phyloP scores from a whole-genome alignment of 2,329 filamentous ascomycete species.

The Plenodomus tracheiphilus region DNA sequence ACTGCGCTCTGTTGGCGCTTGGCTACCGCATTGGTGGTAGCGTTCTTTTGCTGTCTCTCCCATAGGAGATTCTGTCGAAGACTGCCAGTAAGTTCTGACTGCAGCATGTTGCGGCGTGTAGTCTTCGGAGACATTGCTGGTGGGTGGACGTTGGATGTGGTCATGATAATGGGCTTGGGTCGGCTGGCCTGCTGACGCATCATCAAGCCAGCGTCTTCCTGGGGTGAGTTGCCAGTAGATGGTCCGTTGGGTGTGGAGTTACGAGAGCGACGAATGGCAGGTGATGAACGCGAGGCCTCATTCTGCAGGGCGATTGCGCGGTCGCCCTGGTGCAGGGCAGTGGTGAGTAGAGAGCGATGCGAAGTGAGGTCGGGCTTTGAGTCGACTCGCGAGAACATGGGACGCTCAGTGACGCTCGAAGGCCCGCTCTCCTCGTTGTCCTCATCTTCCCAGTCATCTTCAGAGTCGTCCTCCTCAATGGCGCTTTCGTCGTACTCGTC shows the following conservation, averaged over 20 bases:
- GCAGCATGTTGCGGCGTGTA: slow-evolving; percentile 92
- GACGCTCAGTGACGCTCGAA: slow-evolving; percentile 78
- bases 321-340: slow-evolving; percentile 81
- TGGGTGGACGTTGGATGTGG: slow-evolving; percentile 69
- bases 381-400: slow-evolving; percentile 87
- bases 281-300: slow-evolving; percentile 61
- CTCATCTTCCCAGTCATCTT: slow-evolving; percentile 61
- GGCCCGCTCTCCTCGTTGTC: slow-evolving; percentile 77
- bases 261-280: slow-evolving; percentile 61
- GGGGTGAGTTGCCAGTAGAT: slow-evolving; percentile 63
- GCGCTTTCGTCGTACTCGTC: slow-evolving; percentile 62
- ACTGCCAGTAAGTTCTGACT: slow-evolving; percentile 90
- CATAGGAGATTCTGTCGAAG: slow-evolving; percentile 88
- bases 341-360: slow-evolving; percentile 83
- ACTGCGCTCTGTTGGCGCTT: slow-evolving; percentile 78
- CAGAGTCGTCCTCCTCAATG: slow-evolving; percentile 64
- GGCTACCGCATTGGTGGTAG: slow-evolving; percentile 82
- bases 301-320: slow-evolving; percentile 71
- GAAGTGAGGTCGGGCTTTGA: slow-evolving; percentile 84
- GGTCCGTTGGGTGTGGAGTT: slow-evolving; percentile 71
- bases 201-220: slow-evolving; percentile 60
- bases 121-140: slow-evolving; percentile 86
- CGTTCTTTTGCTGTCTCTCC: slow-evolving; percentile 94
- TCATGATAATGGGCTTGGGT: slow-evolving; percentile 80
- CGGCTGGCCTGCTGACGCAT: slow-evolving; percentile 62